Conservation (phyloP, 1,284 basidiomycete genomes). For the Naganishia cerealis region DNA sequence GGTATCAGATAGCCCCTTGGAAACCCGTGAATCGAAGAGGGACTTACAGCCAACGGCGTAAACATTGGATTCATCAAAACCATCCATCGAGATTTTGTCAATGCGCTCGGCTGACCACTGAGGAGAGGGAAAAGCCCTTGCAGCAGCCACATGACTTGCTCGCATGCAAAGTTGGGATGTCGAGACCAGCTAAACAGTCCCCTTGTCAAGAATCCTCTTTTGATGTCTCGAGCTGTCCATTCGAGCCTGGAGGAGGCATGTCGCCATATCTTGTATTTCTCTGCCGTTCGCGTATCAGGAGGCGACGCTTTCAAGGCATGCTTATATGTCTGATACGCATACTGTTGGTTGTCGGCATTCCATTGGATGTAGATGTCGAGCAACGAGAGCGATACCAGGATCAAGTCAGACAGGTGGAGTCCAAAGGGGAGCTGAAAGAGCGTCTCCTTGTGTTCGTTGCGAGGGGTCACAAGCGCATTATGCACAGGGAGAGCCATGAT, state of each 20-base stretch:
- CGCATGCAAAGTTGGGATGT: slow-evolving; percentile 88
- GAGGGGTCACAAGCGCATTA: slow-evolving; percentile 42
- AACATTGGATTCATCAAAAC: slow-evolving; percentile 40
- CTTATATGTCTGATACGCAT: slow-evolving; percentile 76
- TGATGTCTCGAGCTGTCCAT: slow-evolving; percentile 67
- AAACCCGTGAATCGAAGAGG: slow-evolving; percentile 33
- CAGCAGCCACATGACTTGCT: slow-evolving; percentile 80
- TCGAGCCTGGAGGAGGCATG: slow-evolving; percentile 56
- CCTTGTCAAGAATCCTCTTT: slow-evolving; percentile 78
- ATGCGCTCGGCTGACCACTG: slow-evolving; percentile 40
- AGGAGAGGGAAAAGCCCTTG: slow-evolving; percentile 49
- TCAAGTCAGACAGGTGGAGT: slow-evolving; percentile 65
- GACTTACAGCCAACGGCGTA: slow-evolving; percentile 45
- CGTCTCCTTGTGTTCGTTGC: slow-evolving; percentile 43
- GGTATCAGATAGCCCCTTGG: slow-evolving; percentile 43
- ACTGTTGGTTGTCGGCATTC: slow-evolving; percentile 86
- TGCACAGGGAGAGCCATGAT: slow-evolving; percentile 61
- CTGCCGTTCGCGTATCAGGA: slow-evolving; percentile 34
- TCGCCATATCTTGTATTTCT: slow-evolving; percentile 27
- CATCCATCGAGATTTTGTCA: slow-evolving; percentile 39
- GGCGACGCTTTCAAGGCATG: slow-evolving; percentile 50
- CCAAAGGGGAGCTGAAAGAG: slow-evolving; percentile 34
- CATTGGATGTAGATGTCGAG: slow-evolving; percentile 69
- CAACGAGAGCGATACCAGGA: slow-evolving; percentile 65
- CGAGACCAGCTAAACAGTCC: slow-evolving; percentile 83